A percentile compares a stretch with the other conserved stretches of the same genome.
phyloP scores from a whole-genome alignment of 179 eudicot species.

The Spergularia azorica region DNA sequence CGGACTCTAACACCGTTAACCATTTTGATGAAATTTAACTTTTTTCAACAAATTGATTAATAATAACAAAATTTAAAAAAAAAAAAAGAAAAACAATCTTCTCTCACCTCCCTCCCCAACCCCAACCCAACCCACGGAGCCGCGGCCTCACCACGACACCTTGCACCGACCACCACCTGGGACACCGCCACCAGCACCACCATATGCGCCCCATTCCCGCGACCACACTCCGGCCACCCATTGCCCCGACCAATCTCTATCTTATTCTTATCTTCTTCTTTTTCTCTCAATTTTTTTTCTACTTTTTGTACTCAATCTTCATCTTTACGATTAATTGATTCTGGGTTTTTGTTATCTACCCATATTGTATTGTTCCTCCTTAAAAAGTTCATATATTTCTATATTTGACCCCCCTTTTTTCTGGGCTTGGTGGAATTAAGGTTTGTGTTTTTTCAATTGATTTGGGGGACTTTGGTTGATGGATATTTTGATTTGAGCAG shows the following conservation, averaged over 20 bases:
- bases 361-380: not conserved
- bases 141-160: too few relatives aligned
- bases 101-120: too few relatives aligned
- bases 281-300: not conserved
- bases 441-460: slow-evolving; percentile 5
- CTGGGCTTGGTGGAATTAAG: not conserved
- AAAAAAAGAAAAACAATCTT: too few relatives aligned
- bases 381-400: not conserved
- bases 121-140: too few relatives aligned
- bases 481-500: slow-evolving; percentile 23
- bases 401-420: not conserved
- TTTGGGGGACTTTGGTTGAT: slow-evolving; percentile 21
- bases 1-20: too few relatives aligned
- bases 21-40: too few relatives aligned
- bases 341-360: not conserved
- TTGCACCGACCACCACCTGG: too few relatives aligned
- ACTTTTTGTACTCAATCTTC: not conserved
- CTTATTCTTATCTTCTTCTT: not conserved
- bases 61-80: too few relatives aligned
- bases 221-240: too few relatives aligned
- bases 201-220: too few relatives aligned
- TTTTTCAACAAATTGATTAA: too few relatives aligned
- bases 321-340: not conserved
- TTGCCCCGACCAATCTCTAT: not conserved
- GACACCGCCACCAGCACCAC: too few relatives aligned